Percentiles rank a stretch among this genome's conserved stretches.
Conservation (phyloP, 176 grass and related monocot species). For the Raddia distichophylla region DNA sequence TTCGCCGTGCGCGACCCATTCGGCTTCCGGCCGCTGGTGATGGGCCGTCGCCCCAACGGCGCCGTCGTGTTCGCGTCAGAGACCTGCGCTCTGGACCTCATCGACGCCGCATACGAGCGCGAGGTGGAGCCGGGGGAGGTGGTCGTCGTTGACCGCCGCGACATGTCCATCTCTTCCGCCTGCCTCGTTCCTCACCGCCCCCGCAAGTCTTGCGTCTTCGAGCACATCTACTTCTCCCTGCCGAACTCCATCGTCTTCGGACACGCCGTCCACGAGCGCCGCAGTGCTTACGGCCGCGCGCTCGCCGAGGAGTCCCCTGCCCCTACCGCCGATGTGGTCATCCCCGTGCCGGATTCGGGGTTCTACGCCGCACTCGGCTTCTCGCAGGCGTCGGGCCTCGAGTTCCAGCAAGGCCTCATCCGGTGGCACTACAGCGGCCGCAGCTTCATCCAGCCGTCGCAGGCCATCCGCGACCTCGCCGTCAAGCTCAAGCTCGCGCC, state of each 20-base stretch:
- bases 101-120: slow-evolving; percentile 71
- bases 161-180: slow-evolving; percentile 65
- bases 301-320: slow-evolving; percentile 89
- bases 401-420: slow-evolving; percentile 93
- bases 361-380: slow-evolving; percentile 92
- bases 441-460: slow-evolving; percentile 91
- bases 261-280: slow-evolving; percentile 69
- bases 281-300: slow-evolving; percentile 71
- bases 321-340: slow-evolving; percentile 77
- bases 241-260: slow-evolving; percentile 86
- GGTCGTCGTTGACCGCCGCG: slow-evolving; percentile 67
- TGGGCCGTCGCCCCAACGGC: slow-evolving; percentile 79
- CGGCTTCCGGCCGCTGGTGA: slow-evolving; percentile 89
- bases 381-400: slow-evolving; percentile 60
- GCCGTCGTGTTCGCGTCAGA: slow-evolving; percentile 88
- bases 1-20: slow-evolving; percentile 81
- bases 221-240: slow-evolving; percentile 92
- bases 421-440: slow-evolving; percentile 91
- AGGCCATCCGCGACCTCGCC: slow-evolving; percentile 79
- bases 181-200: slow-evolving; percentile 76
- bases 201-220: slow-evolving; percentile 86
- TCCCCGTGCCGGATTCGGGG: slow-evolving; percentile 91
- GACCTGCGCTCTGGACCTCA: slow-evolving; percentile 92
- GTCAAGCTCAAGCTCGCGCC: slow-evolving; percentile 93
- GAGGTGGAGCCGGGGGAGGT: slow-evolving; percentile 91